Evolutionary conservation across 176 grass and related monocot species (phyloP).

Genomic region (Raddia distichophylla): DNA sequence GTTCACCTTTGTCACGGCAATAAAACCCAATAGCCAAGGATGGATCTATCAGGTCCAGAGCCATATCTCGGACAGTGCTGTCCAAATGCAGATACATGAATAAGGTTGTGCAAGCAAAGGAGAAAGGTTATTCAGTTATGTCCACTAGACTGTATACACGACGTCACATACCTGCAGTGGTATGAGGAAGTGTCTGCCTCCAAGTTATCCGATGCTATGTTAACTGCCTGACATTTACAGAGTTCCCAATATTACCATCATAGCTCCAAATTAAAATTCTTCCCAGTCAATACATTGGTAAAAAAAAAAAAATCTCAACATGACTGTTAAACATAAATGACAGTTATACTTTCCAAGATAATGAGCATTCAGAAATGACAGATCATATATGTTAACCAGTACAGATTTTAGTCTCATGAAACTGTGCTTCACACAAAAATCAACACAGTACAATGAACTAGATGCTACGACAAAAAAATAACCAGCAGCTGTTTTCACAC

Average conservation of each 20-base stretch:
- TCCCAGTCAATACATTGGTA: neutral
- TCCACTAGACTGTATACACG: constrained; percentile 30
- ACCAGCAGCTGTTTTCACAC: neutral
- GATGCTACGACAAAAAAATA: too few relatives aligned
- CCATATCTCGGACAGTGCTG: constrained; percentile 77
- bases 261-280: constrained; percentile 1
- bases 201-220: constrained; percentile 64
- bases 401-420: neutral
- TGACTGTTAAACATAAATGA: neutral
- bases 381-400: neutral
- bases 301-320: neutral
- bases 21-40: constrained; percentile 98
- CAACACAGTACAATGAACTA: neutral
- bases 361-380: neutral
- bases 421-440: neutral
- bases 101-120: neutral
- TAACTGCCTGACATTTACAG: constrained; percentile 57
- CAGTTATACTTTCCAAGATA: neutral
- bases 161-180: constrained; percentile 81
- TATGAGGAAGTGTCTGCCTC: constrained; percentile 86
- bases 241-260: constrained; percentile 16
- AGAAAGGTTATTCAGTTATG: neutral
- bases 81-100: constrained; percentile 5
- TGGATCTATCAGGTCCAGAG: constrained; percentile 84
- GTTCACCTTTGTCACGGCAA: constrained; percentile 75